phyloP scores from a whole-genome alignment of 768 basidiomycete species.

The Boletus patriciae region DNA sequence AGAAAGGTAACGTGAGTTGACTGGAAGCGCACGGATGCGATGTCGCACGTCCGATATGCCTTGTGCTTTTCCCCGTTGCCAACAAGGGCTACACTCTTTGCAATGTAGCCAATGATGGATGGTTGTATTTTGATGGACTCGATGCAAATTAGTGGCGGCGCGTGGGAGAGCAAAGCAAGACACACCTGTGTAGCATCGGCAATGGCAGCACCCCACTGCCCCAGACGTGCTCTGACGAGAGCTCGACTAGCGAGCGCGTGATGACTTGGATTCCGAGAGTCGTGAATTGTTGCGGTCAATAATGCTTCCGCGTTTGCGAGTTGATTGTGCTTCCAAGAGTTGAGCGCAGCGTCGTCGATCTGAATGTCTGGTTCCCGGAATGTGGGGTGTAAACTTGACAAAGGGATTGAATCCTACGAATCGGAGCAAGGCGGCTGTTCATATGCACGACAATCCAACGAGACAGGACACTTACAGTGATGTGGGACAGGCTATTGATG shows the following conservation, averaged over 20 bases:
- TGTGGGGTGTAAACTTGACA: neutral
- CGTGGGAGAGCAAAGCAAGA: neutral
- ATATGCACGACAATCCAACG: neutral
- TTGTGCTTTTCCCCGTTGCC: neutral
- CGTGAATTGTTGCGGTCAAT: neutral
- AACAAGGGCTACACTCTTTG: neutral
- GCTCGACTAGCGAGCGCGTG: neutral
- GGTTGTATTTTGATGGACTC: neutral
- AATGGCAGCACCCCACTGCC: neutral
- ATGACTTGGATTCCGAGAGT: neutral
- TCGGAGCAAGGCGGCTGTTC: neutral
- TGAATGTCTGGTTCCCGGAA: neutral
- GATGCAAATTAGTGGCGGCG: neutral
- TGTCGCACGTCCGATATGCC: slow-evolving; percentile 2
- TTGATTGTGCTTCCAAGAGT: too few relatives aligned
- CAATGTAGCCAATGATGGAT: slow-evolving; percentile 3
- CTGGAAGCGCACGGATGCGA: neutral
- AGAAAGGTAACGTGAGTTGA: neutral
- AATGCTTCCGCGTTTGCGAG: too few relatives aligned
- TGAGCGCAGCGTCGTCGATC: neutral
- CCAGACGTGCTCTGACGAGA: neutral
- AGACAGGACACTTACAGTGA: neutral
- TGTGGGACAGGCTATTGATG: neutral
- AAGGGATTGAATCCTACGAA: neutral
- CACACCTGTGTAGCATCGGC: neutral